Conservation (phyloP, 148 eudicot genomes). For the Rhododendron mucronatum region DNA sequence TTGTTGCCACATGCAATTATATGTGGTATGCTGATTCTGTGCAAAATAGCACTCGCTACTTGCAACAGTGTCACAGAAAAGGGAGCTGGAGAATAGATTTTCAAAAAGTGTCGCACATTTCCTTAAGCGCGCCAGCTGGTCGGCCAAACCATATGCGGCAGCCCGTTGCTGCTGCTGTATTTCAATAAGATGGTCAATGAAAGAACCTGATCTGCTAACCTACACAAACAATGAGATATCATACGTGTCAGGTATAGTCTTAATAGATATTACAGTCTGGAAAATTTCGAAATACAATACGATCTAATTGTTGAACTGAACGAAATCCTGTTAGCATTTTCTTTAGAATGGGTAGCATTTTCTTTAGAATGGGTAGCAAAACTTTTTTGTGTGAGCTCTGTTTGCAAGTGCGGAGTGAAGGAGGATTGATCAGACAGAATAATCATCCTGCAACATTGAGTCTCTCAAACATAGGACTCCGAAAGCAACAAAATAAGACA, state of each 20-base stretch:
- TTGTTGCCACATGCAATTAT: constrained; percentile 87
- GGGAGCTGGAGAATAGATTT: constrained; percentile 29
- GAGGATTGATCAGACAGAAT: not conserved
- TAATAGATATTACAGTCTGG: not conserved
- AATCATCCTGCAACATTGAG: not conserved
- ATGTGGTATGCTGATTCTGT: constrained; percentile 35
- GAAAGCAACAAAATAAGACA: not conserved
- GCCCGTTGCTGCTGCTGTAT: constrained; percentile 88
- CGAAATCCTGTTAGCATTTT: not conserved
- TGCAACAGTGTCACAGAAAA: constrained; percentile 10
- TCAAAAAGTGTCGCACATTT: constrained; percentile 35
- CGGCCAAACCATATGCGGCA: constrained; percentile 51
- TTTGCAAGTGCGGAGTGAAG: not conserved
- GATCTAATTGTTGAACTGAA: not conserved
- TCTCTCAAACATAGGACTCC: not conserved
- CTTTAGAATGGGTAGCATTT: not conserved
- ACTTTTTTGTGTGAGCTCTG: not conserved
- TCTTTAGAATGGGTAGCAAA: not conserved
- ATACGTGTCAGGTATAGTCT: not conserved
- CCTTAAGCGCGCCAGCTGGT: constrained; percentile 34
- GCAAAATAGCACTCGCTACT: constrained; percentile 23
- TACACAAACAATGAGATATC: constrained; percentile 27
- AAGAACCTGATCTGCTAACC: constrained; percentile 69
- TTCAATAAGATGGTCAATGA: constrained; percentile 69
- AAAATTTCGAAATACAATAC: not conserved